Conservation (phyloP, 1,139 yeast genomes). For the Saccharomyces pastorianus region DNA sequence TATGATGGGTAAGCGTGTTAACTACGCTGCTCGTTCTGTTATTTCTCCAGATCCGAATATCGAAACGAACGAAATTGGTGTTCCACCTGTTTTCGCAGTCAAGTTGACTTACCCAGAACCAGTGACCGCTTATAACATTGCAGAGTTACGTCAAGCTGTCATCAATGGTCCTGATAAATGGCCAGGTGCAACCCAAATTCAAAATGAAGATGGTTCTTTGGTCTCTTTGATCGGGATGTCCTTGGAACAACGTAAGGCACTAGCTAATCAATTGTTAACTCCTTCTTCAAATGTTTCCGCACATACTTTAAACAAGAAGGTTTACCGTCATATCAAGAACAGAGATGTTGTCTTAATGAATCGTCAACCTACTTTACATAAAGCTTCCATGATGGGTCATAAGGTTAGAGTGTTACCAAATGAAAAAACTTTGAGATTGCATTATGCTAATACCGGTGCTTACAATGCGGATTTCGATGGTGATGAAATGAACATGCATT, state of each 20-base stretch:
- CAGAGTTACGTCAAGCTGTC: slow-evolving; percentile 88
- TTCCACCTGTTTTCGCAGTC: slow-evolving; percentile 95
- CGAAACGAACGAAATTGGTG: slow-evolving; percentile 96
- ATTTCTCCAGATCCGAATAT: slow-evolving; percentile 98
- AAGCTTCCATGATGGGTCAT: slow-evolving; percentile 99
- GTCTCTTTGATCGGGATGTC: slow-evolving; percentile 84
- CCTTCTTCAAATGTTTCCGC: slow-evolving; percentile 52
- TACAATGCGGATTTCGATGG: slow-evolving; percentile 99
- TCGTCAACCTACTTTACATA: slow-evolving; percentile 98
- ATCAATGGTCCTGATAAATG: slow-evolving; percentile 94
- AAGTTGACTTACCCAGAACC: slow-evolving; percentile 97
- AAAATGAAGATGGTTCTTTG: slow-evolving; percentile 90
- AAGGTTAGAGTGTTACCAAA: slow-evolving; percentile 94
- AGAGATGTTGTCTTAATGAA: slow-evolving; percentile 96
- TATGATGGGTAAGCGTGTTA: slow-evolving; percentile 99
- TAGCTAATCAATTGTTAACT: slow-evolving; percentile 89
- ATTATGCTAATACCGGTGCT: slow-evolving; percentile 98
- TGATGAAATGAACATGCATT: slow-evolving; percentile 99
- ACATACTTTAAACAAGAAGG: slow-evolving; percentile 76
- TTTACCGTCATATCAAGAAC: slow-evolving; percentile 85
- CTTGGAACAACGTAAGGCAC: slow-evolving; percentile 86
- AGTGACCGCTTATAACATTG: slow-evolving; percentile 86
- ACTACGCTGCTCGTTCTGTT: slow-evolving; percentile 97
- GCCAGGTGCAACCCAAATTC: slow-evolving; percentile 98
- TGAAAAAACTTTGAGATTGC: slow-evolving; percentile 91